Evolutionary conservation across 2,329 filamentous ascomycete species (phyloP), one percentile per base, ranked within the genome.

Genomic region (Phialophora verrucosa): DNA sequence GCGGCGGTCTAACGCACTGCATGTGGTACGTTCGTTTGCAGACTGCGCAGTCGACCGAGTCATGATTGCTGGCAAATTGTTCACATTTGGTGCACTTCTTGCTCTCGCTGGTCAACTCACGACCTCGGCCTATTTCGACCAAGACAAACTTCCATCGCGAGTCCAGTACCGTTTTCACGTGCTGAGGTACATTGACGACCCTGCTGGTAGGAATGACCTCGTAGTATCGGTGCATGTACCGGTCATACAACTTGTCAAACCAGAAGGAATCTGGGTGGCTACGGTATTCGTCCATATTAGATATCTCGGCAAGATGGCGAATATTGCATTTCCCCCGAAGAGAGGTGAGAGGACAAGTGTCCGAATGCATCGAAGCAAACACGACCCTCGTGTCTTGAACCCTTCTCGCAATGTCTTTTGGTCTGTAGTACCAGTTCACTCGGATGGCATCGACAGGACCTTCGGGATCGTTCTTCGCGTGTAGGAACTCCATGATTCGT

Each of bases 381-480:
- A 99, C 88, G 74, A 94, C 84, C 69, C 95, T 91, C 66, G 91
- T 94, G 83, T 99, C 95, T 77, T 91, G 90, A 73, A 91, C 90
- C 81, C 93, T 95, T 73, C 93, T 91, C 72, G 92, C 91, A 75
- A 98, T 96, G 80, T 99, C 95, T 79, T 95, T 93, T 64, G 95
- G 94, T 49, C 95, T 89, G 78, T 98, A 98, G 80, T 94, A 97
- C 95, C 95, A 99, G 81, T 99, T 99, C 75, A 98, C 91, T 72
- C 93, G 90, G 74, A 99, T 80, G 50, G 92, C 88, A 76, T 97
- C 94, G 70, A 99, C 88, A 0, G 91, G 89, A 66, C 88, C 87
- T 62, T 83, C 84, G 42, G 83, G 80, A 77, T 93, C 87, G 75
- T 94, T 92, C 74, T 93, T 88, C 75, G 85, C 82, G 75, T 96